Evolutionary conservation across 768 basidiomycete species (phyloP).

Genomic region (Calocera viscosa): DNA sequence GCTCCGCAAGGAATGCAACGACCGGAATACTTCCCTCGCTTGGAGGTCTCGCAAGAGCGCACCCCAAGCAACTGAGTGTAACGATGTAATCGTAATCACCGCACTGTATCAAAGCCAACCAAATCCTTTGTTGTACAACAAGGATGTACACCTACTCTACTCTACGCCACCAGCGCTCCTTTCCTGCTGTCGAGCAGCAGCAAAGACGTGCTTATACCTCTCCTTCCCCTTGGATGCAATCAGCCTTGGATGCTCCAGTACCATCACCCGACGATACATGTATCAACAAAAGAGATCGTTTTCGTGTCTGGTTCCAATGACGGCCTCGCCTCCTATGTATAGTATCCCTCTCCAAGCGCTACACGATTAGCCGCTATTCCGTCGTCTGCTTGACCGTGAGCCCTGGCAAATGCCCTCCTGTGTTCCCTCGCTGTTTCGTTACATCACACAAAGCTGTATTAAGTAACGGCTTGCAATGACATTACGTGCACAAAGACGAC

Average conservation of each 20-base stretch:
- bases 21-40: constrained; percentile 1
- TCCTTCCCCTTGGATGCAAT: not conserved
- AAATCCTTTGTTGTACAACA: constrained; percentile 7
- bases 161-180: not conserved
- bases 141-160: not conserved
- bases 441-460: constrained; percentile 5
- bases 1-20: not conserved
- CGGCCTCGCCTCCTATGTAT: not conserved
- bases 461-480: constrained; percentile 4
- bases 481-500: not conserved
- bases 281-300: constrained; percentile 2
- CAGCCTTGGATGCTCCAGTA: not conserved
- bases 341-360: not conserved
- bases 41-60: constrained; percentile 5
- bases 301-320: not conserved
- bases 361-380: not conserved
- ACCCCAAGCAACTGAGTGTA: constrained; percentile 8
- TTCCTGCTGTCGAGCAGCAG: not conserved
- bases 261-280: constrained; percentile 7
- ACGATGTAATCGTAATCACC: not conserved
- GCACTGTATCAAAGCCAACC: constrained; percentile 7
- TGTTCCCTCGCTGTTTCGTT: not conserved
- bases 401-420: not conserved
- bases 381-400: not conserved
- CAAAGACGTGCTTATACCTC: constrained; percentile 1